Conservation (phyloP, 208 protist genomes). For the Acanthamoeba healyi region DNA sequence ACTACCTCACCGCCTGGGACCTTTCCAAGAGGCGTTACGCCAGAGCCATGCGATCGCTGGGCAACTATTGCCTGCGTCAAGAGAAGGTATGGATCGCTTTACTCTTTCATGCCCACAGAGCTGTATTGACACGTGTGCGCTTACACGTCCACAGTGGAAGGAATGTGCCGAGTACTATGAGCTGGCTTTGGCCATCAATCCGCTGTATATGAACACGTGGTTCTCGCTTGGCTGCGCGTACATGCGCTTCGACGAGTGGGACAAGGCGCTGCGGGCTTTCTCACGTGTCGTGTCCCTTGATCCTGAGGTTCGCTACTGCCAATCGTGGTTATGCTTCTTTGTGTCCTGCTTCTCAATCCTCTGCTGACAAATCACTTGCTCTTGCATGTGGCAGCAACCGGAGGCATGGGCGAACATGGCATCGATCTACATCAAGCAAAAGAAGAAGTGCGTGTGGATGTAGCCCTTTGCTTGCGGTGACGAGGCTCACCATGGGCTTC, state of each 20-base stretch:
- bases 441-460: conserved; percentile 76
- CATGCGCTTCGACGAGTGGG: conserved; percentile 84
- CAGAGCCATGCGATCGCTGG: conserved; percentile 81
- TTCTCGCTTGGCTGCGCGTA: conserved; percentile 86
- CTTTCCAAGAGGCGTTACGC: conserved; percentile 79
- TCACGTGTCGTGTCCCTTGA: conserved; percentile 76
- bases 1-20: conserved; percentile 84
- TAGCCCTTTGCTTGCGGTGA: too few species aligned
- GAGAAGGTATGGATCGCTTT: conserved; percentile 61
- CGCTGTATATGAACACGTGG: conserved; percentile 83
- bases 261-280: conserved; percentile 80
- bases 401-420: conserved; percentile 86
- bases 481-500: too few species aligned
- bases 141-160: conserved; percentile 29
- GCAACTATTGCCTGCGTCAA: conserved; percentile 63
- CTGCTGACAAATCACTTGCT: not conserved
- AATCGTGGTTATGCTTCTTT: too few species aligned
- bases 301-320: conserved; percentile 78
- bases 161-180: conserved; percentile 66
- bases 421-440: conserved; percentile 81
- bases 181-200: conserved; percentile 84
- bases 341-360: not conserved
- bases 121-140: not conserved
- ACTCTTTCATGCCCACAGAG: not conserved
- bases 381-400: conserved; percentile 71